A percentile compares a stretch with the other conserved stretches of the same genome.
phyloP scores from a whole-genome alignment of 257 asterid species.

The Solanum commersonii region DNA sequence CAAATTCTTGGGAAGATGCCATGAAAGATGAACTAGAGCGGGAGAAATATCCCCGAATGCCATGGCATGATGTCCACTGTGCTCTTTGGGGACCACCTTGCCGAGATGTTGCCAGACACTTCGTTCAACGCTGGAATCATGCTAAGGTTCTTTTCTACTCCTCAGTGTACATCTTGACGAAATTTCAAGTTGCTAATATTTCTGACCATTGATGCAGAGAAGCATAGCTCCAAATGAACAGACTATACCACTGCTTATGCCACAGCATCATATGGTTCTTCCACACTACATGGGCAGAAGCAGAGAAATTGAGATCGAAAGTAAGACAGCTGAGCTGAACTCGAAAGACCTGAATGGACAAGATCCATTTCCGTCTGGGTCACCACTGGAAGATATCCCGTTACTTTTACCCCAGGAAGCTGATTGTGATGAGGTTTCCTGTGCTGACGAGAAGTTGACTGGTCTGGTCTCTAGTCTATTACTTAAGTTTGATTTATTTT shows the following conservation, averaged over 20 bases:
- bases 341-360: conserved; percentile 24
- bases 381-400: conserved; percentile 75
- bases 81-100: conserved; percentile 98
- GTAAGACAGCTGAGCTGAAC: conserved; percentile 18
- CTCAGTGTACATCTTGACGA: neutral
- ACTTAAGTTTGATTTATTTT: conserved; percentile 9
- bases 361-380: conserved; percentile 47
- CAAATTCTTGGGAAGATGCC: conserved; percentile 94
- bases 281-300: conserved; percentile 95
- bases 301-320: conserved; percentile 31
- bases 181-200: conserved; percentile 16
- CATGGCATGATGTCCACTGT: conserved; percentile 99
- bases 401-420: conserved; percentile 88
- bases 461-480: conserved; percentile 16
- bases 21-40: conserved; percentile 85
- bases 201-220: conserved; percentile 42
- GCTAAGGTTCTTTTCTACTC: conserved; percentile 56
- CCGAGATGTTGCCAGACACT: conserved; percentile 92
- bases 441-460: conserved; percentile 16
- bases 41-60: conserved; percentile 86
- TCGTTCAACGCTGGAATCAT: conserved; percentile 97
- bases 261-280: conserved; percentile 96
- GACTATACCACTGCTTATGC: conserved; percentile 83
- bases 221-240: conserved; percentile 84
- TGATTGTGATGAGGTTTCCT: conserved; percentile 25